Evolutionary conservation across 345 rosid species (phyloP), one percentile per base, ranked within the genome.

Genomic region (Durio zibethinus): DNA sequence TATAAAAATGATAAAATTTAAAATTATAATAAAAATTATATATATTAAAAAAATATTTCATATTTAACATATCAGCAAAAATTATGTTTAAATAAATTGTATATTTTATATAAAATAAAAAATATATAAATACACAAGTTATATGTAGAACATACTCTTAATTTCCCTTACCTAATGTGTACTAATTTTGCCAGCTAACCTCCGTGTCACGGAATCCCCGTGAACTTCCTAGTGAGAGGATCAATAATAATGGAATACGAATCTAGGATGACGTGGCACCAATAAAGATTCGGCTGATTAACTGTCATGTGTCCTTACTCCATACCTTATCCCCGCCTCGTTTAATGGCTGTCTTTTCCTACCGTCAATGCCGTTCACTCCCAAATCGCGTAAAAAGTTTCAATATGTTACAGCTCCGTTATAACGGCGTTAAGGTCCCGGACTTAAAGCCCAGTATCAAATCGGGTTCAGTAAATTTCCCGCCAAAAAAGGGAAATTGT

Each of bases 401-500:
- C 9, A 7, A 45, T 45, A 47, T 8, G 1, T 14, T 69, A 0
- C 11, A 12, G 8, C 10, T 35, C 38, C 76, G 80, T 52, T 61
- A 52, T 77, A 21, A 80, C 75, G 72, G 31, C 74, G 25, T 54
- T 35, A 43, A 31, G 0, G 14, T 38, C 15, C 31, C 87, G 86
- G 85, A 80, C 77, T 38, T 27, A 6, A 83, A 70, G 53, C 38
- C 67, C 50, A 29, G 16, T 43, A 38, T 76, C 2, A 66, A 81
- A 5, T 72, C 40, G 78, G 66, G n/a, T 80, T 79, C 35, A 83
- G 77, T 14, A 57, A 73, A 11, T 7, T 77, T 83, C 90, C 86
- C 87, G 88, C 88, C 83, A 80, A 80, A 77, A 36, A 0, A 25
- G 43, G 11, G 33, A 54, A 15, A 60, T 0, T 1, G 0, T 62